These are phyloP conservation scores for Rhodomyrtus psidioides DNA, from an alignment of 441 rosid species.

Conservation along the genomic window DNA sequence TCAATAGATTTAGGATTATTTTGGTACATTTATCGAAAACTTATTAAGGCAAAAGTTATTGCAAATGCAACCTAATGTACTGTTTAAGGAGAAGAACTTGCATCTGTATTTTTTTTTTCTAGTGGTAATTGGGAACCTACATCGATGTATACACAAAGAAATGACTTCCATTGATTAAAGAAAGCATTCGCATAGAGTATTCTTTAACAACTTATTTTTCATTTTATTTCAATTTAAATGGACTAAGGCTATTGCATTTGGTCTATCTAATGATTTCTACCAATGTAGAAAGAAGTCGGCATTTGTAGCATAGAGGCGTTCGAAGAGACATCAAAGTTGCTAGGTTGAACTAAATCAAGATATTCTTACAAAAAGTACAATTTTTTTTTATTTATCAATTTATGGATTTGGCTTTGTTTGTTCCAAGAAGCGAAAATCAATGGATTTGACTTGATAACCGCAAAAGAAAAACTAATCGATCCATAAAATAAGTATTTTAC, in stretches of 20 bases:
- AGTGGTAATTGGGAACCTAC: background rate
- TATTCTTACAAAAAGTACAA: background rate
- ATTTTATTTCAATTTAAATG: no score
- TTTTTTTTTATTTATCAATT: background rate
- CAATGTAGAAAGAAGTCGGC: background rate
- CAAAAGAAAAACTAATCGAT: no score
- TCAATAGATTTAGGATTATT: no score
- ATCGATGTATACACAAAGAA: background rate
- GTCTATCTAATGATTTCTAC: background rate
- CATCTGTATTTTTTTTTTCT: background rate
- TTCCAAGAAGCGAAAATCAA: background rate
- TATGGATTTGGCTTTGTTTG: background rate
- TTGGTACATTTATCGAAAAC: no score
- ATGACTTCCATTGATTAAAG: background rate
- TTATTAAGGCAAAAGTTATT: no score
- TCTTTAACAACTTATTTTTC: background rate
- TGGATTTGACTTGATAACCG: background rate
- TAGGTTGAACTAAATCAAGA: background rate
- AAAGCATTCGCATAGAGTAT: no score
- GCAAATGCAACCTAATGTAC: background rate
- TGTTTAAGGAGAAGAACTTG: background rate
- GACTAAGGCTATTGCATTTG: background rate
- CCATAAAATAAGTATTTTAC: no score
- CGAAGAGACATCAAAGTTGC: background rate
- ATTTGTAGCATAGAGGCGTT: background rate